phyloP scores from a whole-genome alignment of 1,284 basidiomycete species.

The Ceratorhiza oryzae-sativae region DNA sequence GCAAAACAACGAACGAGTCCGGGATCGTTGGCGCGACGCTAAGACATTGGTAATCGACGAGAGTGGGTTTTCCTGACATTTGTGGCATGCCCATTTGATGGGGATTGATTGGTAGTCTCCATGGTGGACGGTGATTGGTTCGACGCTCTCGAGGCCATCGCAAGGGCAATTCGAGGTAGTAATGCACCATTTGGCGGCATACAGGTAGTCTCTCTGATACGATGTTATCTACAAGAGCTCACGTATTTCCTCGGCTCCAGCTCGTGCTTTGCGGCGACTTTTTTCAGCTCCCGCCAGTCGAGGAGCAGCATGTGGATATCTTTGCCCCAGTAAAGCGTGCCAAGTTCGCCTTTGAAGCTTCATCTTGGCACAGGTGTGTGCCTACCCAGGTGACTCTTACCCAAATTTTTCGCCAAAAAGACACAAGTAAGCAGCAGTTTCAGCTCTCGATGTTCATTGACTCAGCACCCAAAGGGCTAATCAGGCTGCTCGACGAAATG shows the following conservation, averaged over 20 bases:
- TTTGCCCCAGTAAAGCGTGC: conserved; percentile 43
- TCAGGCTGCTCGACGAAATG: conserved; percentile 40
- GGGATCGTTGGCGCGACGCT: conserved; percentile 72
- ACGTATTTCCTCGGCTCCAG: conserved; percentile 52
- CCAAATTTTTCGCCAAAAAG: conserved; percentile 66
- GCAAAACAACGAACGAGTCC: conserved; percentile 71
- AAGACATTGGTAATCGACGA: conserved; percentile 94
- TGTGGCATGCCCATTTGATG: not conserved
- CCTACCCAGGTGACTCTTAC: conserved; percentile 65
- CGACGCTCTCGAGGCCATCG: conserved; percentile 82
- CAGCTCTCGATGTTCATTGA: no score
- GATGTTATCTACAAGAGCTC: conserved; percentile 33
- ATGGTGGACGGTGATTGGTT: conserved; percentile 96
- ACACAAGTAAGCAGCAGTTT: conserved; percentile 22
- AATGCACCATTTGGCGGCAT: conserved; percentile 90
- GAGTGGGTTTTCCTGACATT: conserved; percentile 57
- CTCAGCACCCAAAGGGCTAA: conserved; percentile 54
- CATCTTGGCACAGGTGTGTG: conserved; percentile 69
- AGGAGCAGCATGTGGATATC: conserved; percentile 53
- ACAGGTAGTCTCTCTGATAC: conserved; percentile 61
- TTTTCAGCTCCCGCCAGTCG: conserved; percentile 92
- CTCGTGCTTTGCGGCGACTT: conserved; percentile 90
- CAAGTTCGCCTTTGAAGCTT: conserved; percentile 84
- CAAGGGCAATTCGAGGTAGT: conserved; percentile 67
- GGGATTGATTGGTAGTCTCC: conserved; percentile 67